Evolutionary conservation across 2,329 filamentous ascomycete species (phyloP), one percentile per base, ranked within the genome.

Genomic region (Aspergillus clavatus): DNA sequence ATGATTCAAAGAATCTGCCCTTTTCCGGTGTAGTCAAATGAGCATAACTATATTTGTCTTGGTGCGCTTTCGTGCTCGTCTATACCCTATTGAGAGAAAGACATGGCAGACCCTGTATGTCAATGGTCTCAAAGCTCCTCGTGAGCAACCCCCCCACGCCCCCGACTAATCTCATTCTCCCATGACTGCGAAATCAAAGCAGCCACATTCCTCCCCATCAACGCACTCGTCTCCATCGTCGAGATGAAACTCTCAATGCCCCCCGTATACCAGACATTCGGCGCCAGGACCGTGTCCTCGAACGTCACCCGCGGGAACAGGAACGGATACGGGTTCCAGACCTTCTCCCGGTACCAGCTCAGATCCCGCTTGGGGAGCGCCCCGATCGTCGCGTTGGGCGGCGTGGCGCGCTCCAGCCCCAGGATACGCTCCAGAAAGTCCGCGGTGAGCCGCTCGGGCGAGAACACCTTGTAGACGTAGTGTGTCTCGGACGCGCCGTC

Each of bases 171-270:
- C 29, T 55, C 23, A 19, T 56, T 76, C 43, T 76, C 66, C 47
- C 78, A 72, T 4, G 68, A 78, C 70, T 74, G 78, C 61, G 63
- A 60, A 39, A 81, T 81, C 51, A 81, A 76, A 45, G 74, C 72
- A 12, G 73, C 74, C 43, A 79, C 72, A 49, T 83, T 83, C 61
- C 67, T 74, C 4, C 93, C 93, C 82, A 93, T 93, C 55, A 97
- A 68, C 1, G 88, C 86, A 64, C 84, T 95, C 5, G 93, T 96
- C 74, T 98, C 93, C 93, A 98, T 97, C 0, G 89, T 95, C 7
- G 86, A 93, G 55, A 97, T 94, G 64, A 98, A 96, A 55, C 85
- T 85, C 70, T 97, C 91, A 35, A 97, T 94, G 0, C 77, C 78
- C 42, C 74, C 73, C 4, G 80, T 82, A 56, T 84, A 83, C 77